Evolutionary conservation across 78 protist species (phyloP), one percentile per base, ranked within the genome.

Genomic region (Bodo saltans): DNA sequence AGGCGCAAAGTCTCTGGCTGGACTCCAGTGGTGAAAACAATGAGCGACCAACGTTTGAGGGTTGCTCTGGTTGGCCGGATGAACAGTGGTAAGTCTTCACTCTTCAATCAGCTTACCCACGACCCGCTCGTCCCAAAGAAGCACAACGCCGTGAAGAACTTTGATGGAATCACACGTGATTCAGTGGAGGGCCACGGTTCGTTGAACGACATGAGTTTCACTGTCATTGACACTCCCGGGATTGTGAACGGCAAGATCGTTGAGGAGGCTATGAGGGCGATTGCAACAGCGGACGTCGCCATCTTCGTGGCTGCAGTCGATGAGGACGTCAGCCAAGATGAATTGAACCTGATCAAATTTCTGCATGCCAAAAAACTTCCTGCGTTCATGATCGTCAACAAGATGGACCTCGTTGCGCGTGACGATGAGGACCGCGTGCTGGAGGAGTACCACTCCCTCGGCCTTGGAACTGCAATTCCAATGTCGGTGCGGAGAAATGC

Each of bases 221-320:
- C 81, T 3, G 35, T 12, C 29, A 76, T 76, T 29, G 81, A 76
- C 69, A 76, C 81, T 29, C 81, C 81, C 11, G 72, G 67, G 1
- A 27, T 39, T 12, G 69, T 29, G 25, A 11, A 27, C 71, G 81
- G 35, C 1, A 67, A 3, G 40, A 29, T 47, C 33, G 8, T 76
- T 3, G 34, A 68, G 34, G 39, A 76, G 29, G 8, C 34, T 26
- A 21, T 32, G 26, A 37, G 42, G 34, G 12, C 34, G 33, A 40
- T 76, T 29, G 37, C 8, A 29, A 32, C 68, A 29, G 4, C 8
- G 30, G 81, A 76, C 52, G 34, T 76, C 29, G 81, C 81, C 35
- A 2, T 76, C 35, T n/a, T 76, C 81, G 52, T 76, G 35, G 41
- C 33, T 3, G 41, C 12, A 8, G 81, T 23, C 28, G 8, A 30